Evolutionary conservation across 768 basidiomycete species (phyloP).

Genomic region (Punctularia strigosozonata): DNA sequence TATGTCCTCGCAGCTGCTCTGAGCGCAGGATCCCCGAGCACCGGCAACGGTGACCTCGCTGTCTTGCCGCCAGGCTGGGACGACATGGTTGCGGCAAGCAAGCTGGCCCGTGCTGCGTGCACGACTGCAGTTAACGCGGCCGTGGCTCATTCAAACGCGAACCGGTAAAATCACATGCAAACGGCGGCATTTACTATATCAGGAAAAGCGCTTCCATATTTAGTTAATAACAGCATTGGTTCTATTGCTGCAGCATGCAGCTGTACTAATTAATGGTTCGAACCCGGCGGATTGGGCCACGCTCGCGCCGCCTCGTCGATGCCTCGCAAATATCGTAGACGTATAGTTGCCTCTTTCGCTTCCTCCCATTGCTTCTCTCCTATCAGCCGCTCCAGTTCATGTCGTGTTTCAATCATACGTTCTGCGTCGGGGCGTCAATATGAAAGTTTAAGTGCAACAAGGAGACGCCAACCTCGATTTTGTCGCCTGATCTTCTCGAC

Average conservation of each 20-base stretch:
- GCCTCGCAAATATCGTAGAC: conserved; percentile 63
- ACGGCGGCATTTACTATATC: no score
- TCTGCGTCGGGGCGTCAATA: not conserved
- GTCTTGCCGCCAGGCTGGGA: no score
- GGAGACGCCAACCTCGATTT: conserved; percentile 38
- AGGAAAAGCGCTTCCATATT: no score
- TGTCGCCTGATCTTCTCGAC: conserved; percentile 38
- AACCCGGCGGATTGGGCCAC: conserved; percentile 17
- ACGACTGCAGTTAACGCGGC: no score
- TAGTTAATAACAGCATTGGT: no score
- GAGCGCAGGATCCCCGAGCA: no score
- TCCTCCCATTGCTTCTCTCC: conserved; percentile 38
- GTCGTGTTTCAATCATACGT: conserved; percentile 35
- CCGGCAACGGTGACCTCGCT: no score
- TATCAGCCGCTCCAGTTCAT: conserved; percentile 33
- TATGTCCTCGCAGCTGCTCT: no score
- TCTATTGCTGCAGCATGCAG: not conserved
- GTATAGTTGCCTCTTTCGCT: conserved; percentile 49
- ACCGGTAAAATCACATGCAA: no score
- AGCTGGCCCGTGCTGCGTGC: no score
- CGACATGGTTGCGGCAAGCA: no score
- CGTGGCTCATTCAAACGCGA: no score
- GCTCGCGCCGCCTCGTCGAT: conserved; percentile 41
- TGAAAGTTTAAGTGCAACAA: not conserved
- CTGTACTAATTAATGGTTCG: conserved; percentile 16